Evolutionary conservation across 2,329 filamentous ascomycete species (phyloP).

Genomic region (Dichotomopilus funicola): DNA sequence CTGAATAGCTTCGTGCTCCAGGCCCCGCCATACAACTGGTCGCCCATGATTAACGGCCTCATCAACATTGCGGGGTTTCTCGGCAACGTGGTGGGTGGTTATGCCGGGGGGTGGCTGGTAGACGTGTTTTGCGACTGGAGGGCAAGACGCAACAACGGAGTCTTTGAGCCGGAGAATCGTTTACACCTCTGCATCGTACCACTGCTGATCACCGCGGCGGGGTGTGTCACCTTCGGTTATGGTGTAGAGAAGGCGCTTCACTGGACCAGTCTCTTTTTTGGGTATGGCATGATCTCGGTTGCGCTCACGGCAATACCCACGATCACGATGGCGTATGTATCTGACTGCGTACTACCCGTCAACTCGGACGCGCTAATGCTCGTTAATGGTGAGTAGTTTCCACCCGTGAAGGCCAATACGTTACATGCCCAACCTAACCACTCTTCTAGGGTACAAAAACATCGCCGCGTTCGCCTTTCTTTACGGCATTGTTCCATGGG

Average conservation of each 20-base stretch:
- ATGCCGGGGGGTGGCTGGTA: constrained; percentile 37
- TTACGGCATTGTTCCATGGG: constrained; percentile 39
- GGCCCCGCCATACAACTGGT: constrained; percentile 28
- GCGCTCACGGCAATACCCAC: constrained; percentile 38
- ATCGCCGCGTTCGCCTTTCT: constrained; percentile 42
- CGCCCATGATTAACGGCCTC: constrained; percentile 27
- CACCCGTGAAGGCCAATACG: not conserved
- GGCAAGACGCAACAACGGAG: constrained; percentile 34
- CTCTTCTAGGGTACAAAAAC: constrained; percentile 33
- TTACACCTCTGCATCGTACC: constrained; percentile 36
- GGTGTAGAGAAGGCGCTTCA: constrained; percentile 34
- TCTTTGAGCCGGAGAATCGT: constrained; percentile 40
- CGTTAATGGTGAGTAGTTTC: constrained; percentile 25
- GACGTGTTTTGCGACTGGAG: constrained; percentile 37
- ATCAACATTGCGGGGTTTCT: constrained; percentile 31
- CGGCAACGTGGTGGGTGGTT: constrained; percentile 38
- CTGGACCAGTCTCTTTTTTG: constrained; percentile 40
- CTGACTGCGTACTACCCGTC: constrained; percentile 28
- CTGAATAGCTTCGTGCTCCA: constrained; percentile 30
- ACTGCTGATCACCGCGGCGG: constrained; percentile 35
- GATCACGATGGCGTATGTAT: constrained; percentile 40
- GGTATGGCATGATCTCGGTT: constrained; percentile 40
- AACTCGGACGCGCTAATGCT: constrained; percentile 30
- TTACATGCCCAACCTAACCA: not conserved
- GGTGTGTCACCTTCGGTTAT: constrained; percentile 39